phyloP scores from a whole-genome alignment of 2,329 filamentous ascomycete genomes.

The Trichoderma citrinoviride region DNA sequence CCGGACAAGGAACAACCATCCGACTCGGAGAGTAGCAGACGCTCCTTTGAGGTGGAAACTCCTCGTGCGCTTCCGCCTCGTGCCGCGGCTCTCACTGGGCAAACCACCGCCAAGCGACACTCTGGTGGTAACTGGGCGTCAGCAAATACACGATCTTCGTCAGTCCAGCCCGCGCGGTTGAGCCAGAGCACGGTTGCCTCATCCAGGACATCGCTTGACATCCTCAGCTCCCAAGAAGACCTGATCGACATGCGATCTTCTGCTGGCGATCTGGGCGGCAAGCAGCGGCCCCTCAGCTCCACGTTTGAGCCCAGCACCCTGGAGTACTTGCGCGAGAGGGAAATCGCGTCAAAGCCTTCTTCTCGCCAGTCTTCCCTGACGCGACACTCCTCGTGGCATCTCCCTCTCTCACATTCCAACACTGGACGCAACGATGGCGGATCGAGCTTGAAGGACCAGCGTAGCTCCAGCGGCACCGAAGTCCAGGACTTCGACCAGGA shows the following conservation, averaged over 20 bases:
- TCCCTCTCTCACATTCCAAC: conserved; percentile 43
- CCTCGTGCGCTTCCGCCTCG: neutral
- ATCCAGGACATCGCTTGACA: conserved; percentile 25
- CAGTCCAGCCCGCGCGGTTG: conserved; percentile 28
- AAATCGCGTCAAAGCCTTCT: conserved; percentile 50
- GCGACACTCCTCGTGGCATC: conserved; percentile 27
- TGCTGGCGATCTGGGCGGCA: conserved; percentile 39
- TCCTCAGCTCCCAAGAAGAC: conserved; percentile 26
- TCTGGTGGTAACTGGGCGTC: conserved; percentile 12
- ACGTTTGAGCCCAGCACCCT: conserved; percentile 74
- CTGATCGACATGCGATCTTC: conserved; percentile 26
- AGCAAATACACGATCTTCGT: conserved; percentile 17
- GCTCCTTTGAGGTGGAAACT: conserved; percentile 3
- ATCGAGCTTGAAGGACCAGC: conserved; percentile 64
- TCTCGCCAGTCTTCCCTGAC: conserved; percentile 29
- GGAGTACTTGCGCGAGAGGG: conserved; percentile 77
- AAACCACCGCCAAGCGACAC: conserved; percentile 13
- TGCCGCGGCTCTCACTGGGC: conserved; percentile 1
- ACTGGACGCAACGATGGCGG: conserved; percentile 31
- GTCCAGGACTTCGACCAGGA: conserved; percentile 51
- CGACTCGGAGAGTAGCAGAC: conserved; percentile 10
- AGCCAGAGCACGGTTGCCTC: conserved; percentile 21
- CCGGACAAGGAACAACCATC: conserved; percentile 6
- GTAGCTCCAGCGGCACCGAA: conserved; percentile 67
- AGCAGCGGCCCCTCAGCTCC: conserved; percentile 74